Conservation (phyloP, 2,329 filamentous ascomycete species). For the Neopestalotiopsis sp. region DNA sequence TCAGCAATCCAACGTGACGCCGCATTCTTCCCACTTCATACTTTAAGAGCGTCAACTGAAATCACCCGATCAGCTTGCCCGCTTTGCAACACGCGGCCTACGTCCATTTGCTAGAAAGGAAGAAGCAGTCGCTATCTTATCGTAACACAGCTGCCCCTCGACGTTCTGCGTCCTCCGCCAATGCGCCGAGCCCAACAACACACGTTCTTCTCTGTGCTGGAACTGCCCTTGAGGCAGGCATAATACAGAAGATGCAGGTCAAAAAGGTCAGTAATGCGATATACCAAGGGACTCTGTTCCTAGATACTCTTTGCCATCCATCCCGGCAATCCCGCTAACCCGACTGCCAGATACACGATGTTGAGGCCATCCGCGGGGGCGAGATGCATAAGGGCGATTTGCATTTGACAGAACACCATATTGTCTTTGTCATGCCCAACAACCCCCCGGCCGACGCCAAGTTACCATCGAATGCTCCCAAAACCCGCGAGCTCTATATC, state of each 20-base stretch:
- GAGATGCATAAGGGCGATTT: conserved; percentile 62
- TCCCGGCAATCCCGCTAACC: conserved; percentile 24
- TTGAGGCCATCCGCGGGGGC: conserved; percentile 65
- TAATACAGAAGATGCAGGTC: conserved; percentile 33
- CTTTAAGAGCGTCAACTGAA: background rate
- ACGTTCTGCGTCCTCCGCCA: background rate
- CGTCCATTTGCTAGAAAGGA: background rate
- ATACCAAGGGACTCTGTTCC: background rate
- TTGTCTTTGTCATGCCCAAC: conserved; percentile 43
- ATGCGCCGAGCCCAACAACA: conserved; percentile 7
- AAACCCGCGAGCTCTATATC: conserved; percentile 79
- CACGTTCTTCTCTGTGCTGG: background rate
- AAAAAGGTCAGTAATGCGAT: conserved; percentile 33
- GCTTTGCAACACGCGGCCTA: background rate
- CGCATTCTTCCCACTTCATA: too few relatives aligned
- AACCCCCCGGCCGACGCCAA: conserved; percentile 27
- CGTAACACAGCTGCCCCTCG: conserved; percentile 5
- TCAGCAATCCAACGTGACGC: background rate
- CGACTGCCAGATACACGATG: conserved; percentile 58
- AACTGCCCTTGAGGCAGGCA: background rate
- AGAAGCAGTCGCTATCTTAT: background rate
- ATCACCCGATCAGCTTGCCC: conserved; percentile 4
- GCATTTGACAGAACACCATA: conserved; percentile 68
- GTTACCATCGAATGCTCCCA: conserved; percentile 30
- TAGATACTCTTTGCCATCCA: conserved; percentile 16